Base-by-base conservation (phyloP, 352 stramenopile genomes). In the Globisporangium barbulae region DNA sequence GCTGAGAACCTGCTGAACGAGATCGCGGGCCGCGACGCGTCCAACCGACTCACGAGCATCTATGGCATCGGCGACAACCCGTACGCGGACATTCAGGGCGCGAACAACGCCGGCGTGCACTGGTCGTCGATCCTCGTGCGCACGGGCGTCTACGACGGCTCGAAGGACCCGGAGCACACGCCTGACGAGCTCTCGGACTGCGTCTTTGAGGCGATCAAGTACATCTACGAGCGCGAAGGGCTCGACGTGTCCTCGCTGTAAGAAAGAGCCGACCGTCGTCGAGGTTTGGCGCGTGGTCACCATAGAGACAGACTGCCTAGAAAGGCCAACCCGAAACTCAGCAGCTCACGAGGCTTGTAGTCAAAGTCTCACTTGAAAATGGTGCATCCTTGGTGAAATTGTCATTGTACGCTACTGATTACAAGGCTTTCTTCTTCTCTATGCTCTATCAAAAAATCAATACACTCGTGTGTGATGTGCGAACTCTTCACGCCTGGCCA, bases 51-150 rank as follows among this genome's bases (percentile, higher is more conserved):
- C 19, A 75, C 75, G 31, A 69, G 69, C 53, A 91, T 96, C 58
- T 97, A 96, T 62, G 90, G 89, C 47, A 94, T 97, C 44, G 89
- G 89, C 8, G 89, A 97, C 74, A 97, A 97, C 64, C 89, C 89
- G 21, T 66, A 87, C 35, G 78, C 87, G 2, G 89, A 97, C 63
- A 93, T 97, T 58, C 85, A 91, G 52, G 89, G 89, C 21, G 89
- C 89, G 9, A 97, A 97, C 69, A 81, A 89, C 53, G 88, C 88
- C 25, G 88, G 88, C 5, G 71, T 80, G 5, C 65, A 87, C 49
- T 97, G 90, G 89, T 85, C 73, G 21, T 96, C 88, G 17, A 79
- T 97, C 17, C 79, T 97, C 12, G 85, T 97, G 65, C 76, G 76
- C 59, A 96, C 91, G 45, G 91, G 91, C 37, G 88, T 97, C 44